Base-by-base conservation (phyloP, 257 asterid genomes). In the Haberlea rhodopensis region DNA sequence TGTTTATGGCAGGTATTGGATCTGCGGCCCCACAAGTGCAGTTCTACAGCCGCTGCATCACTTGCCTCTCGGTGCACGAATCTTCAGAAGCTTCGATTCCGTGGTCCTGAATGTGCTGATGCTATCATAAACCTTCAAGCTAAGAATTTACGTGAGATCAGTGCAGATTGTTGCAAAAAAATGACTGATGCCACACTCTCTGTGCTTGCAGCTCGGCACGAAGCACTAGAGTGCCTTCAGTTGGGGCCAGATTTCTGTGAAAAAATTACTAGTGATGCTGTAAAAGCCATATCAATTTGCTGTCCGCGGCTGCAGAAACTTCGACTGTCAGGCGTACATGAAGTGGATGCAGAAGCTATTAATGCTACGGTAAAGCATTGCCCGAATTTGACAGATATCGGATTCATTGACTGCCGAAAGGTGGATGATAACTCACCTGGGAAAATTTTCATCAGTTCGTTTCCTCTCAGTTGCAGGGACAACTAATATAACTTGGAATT, bases 221-320 rank as follows among this genome's bases (percentile, higher is more conserved):
- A 87, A 74, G 75, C 75, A 57, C 82, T 89, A 26, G 85, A 89
- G 82, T 82, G 85, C 82, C 84, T 89, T 70, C 88, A 84, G 71
- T 80, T 89, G 53, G 96, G 96, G 34, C 92, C 92, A 4, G 95
- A 86, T 74, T 89, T 82, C 76, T 89, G 94, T 59, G 94, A 84
- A 62, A 82, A 80, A 77, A 82, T 89, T 48, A 84, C 79, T 75
- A 82, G 92, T 63, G 95, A 83, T 70, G 95, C 95, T 61, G 66
- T 89, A 54, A 86, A 78, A 75, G 87, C 87, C 9, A 66, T 86
- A 62, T 89, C 94, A 11, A 46, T 84, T 66, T 89, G 96, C 71
- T 86, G 96, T 63, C 81, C 76, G 8, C 71, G 67, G 5, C 90
- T 89, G 40, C 73, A 40, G 69, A 89, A 79, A 49, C 88, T 89